phyloP scores from a whole-genome alignment of 495 filamentous ascomycete genomes.

The Massariosphaeria phaeospora region DNA sequence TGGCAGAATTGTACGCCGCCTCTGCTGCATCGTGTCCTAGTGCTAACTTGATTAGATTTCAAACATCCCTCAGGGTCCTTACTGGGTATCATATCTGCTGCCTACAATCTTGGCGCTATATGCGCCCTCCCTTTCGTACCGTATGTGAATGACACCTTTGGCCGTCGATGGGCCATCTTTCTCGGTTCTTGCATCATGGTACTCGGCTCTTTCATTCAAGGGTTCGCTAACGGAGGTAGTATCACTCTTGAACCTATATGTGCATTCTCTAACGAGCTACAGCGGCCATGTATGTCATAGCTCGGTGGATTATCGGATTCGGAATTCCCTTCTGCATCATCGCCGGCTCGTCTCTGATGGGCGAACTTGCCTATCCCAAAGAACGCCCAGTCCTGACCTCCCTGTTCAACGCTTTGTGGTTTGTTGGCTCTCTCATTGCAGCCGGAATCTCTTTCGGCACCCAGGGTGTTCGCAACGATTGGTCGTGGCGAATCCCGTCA shows the following conservation, averaged over 20 bases:
- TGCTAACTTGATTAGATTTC: constrained; percentile 38
- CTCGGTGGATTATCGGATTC: constrained; percentile 54
- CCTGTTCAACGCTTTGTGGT: constrained; percentile 63
- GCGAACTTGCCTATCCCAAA: constrained; percentile 62
- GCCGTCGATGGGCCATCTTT: constrained; percentile 56
- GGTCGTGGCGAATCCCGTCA: constrained; percentile 63
- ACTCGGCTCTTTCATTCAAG: constrained; percentile 55
- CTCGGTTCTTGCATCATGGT: constrained; percentile 57
- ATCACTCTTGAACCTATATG: neutral
- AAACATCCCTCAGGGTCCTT: constrained; percentile 41
- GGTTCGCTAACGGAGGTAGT: constrained; percentile 46
- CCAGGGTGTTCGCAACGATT: constrained; percentile 50
- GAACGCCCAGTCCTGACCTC: constrained; percentile 62
- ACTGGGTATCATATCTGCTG: constrained; percentile 28
- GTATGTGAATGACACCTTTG: constrained; percentile 50
- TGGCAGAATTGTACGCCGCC: constrained; percentile 53
- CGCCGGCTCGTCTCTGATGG: constrained; percentile 59
- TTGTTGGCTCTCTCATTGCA: constrained; percentile 57
- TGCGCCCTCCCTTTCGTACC: constrained; percentile 58
- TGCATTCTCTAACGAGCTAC: constrained; percentile 4
- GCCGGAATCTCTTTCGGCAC: constrained; percentile 56
- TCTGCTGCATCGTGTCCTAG: neutral
- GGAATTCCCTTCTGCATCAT: constrained; percentile 55
- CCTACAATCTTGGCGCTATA: constrained; percentile 52
- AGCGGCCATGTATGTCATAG: constrained; percentile 60